Evolutionary conservation across 164 flowering plant species (phyloP).

Genomic region (Chloranthus sessilifolius): DNA sequence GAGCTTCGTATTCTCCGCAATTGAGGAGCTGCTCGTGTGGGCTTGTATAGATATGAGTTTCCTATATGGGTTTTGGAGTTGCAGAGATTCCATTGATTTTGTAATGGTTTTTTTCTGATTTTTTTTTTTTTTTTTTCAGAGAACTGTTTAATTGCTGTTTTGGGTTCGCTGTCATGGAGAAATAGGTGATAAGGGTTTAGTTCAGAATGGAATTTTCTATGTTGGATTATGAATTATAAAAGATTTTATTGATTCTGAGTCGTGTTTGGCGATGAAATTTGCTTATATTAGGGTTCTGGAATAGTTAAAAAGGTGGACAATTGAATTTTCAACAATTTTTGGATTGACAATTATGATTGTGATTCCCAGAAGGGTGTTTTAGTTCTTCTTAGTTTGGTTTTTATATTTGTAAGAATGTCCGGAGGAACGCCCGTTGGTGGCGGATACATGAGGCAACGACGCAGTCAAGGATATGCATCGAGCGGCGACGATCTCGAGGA

Average conservation of each 20-base stretch:
- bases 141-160: background rate
- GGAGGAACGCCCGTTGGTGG: slow-evolving; percentile 63
- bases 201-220: slow-evolving; percentile 4
- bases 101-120: slow-evolving; percentile 5
- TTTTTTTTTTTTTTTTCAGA: slow-evolving; percentile 5
- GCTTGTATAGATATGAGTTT: slow-evolving; percentile 9
- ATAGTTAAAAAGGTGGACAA: background rate
- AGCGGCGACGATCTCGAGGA: slow-evolving; percentile 15
- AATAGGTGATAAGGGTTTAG: slow-evolving; percentile 16
- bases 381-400: slow-evolving; percentile 8
- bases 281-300: slow-evolving; percentile 5
- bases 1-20: too few relatives aligned
- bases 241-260: background rate
- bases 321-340: background rate
- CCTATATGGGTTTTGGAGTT: slow-evolving; percentile 20
- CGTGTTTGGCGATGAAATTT: background rate
- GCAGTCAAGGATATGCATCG: slow-evolving; percentile 50
- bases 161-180: slow-evolving; percentile 3
- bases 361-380: slow-evolving; percentile 7
- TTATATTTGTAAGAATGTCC: slow-evolving; percentile 43
- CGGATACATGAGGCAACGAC: slow-evolving; percentile 70
- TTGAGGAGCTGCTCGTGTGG: too few relatives aligned
- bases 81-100: slow-evolving; percentile 9
- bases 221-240: slow-evolving; percentile 16
- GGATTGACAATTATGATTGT: slow-evolving; percentile 2